Evolutionary conservation across 208 protist species (phyloP).

Genomic region (Acanthamoeba royreba): DNA sequence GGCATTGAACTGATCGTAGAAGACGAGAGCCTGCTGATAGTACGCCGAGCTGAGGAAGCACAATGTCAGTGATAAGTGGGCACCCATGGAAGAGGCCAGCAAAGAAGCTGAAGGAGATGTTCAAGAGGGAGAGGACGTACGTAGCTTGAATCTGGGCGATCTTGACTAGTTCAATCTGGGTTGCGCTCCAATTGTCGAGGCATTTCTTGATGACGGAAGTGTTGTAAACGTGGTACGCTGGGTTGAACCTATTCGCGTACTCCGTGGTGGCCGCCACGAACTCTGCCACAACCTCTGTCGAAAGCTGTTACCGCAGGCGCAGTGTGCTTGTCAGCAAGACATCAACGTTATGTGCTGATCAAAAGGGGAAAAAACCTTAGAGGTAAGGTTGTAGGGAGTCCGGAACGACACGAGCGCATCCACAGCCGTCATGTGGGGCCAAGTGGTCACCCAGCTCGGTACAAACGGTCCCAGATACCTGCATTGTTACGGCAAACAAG

Average conservation of each 20-base stretch:
- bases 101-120: not conserved
- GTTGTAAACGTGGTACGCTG: not conserved
- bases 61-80: not conserved
- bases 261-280: not conserved
- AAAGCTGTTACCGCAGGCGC: too few relatives aligned
- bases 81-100: not conserved
- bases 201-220: not conserved
- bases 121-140: not conserved
- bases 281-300: not conserved
- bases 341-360: too few relatives aligned
- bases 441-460: not conserved
- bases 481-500: too few relatives aligned
- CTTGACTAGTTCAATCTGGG: not conserved
- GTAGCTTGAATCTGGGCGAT: not conserved
- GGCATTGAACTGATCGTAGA: not conserved
- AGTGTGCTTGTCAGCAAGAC: too few relatives aligned
- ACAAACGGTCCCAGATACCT: not conserved
- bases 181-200: not conserved
- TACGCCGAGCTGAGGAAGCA: not conserved
- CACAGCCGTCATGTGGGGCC: not conserved
- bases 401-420: not conserved
- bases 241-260: not conserved
- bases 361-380: too few relatives aligned
- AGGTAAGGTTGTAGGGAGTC: not conserved
- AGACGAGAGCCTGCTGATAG: not conserved